These are phyloP conservation scores for Olyra latifolia DNA, from an alignment of 176 grass and related monocot species.

Conservation along the genomic window DNA sequence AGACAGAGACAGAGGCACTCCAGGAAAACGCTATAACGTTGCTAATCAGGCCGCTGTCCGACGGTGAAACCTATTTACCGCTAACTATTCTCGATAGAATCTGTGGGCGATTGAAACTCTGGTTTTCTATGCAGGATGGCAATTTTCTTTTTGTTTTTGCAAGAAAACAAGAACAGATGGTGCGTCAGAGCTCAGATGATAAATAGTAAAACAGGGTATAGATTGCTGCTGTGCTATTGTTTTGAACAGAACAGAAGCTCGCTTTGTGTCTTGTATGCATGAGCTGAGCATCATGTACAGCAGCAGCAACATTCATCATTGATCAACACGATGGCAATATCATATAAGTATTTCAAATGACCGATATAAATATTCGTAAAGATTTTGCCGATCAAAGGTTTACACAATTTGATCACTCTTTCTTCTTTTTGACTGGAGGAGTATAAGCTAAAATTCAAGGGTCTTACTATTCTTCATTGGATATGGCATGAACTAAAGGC, in stretches of 20 bases:
- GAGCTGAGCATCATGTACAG: not conserved
- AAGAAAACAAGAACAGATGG: not conserved
- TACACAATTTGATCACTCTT: not conserved
- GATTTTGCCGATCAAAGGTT: not conserved
- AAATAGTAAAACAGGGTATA: not conserved
- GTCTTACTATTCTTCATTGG: not conserved
- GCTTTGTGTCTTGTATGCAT: not conserved
- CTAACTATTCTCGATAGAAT: not conserved
- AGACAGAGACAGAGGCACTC: not conserved
- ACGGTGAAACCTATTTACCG: not conserved
- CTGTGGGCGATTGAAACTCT: constrained; percentile 4
- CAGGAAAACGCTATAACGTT: too few species aligned
- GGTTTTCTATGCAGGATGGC: not conserved
- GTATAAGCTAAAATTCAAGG: not conserved
- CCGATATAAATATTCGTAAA: not conserved
- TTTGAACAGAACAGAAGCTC: not conserved
- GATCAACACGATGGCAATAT: not conserved
- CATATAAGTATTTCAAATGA: too few species aligned
- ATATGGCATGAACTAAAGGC: not conserved
- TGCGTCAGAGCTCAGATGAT: not conserved
- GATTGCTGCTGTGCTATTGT: not conserved
- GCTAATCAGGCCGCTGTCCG: not conserved
- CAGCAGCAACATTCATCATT: not conserved
- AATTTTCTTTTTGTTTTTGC: not conserved
- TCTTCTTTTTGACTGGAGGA: not conserved